Percentiles rank a stretch among this genome's conserved stretches.
Conservation (phyloP, 768 basidiomycete species). For the Lactarius evosmus region DNA sequence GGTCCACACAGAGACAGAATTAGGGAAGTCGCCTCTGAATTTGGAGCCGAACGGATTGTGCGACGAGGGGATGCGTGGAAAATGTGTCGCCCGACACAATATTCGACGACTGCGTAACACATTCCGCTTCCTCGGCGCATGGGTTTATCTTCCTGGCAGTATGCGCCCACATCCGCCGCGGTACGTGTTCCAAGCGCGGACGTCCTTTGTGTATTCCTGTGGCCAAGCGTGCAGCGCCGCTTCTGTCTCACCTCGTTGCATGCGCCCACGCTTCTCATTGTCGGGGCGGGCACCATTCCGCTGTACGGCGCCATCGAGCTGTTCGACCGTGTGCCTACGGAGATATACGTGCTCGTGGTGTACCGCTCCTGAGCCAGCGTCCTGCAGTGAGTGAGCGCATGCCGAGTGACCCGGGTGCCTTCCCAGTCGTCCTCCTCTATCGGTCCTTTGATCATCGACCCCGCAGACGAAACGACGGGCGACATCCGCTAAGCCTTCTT, state of each 20-base stretch:
- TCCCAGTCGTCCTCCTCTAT: slow-evolving; percentile 86
- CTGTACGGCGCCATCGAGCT: slow-evolving; percentile 84
- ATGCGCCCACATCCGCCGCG: slow-evolving; percentile 4
- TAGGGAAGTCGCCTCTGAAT: neutral
- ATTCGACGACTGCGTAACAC: slow-evolving; percentile 75
- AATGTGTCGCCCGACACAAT: slow-evolving; percentile 70
- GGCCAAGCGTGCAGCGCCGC: slow-evolving; percentile 68
- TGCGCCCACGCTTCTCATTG: slow-evolving; percentile 63
- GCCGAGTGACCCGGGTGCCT: neutral
- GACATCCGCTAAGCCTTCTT: slow-evolving; percentile 91
- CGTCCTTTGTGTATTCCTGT: slow-evolving; percentile 75
- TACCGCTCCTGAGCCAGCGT: slow-evolving; percentile 34
- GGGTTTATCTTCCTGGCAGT: slow-evolving; percentile 82
- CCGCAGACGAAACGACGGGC: slow-evolving; percentile 83
- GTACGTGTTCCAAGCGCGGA: slow-evolving; percentile 53
- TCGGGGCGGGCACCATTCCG: slow-evolving; percentile 63
- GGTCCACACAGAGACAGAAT: slow-evolving; percentile 11
- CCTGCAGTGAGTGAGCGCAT: neutral
- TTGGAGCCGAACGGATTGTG: slow-evolving; percentile 41
- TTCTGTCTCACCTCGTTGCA: slow-evolving; percentile 62
- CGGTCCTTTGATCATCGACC: slow-evolving; percentile 82
- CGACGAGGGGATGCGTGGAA: slow-evolving; percentile 64
- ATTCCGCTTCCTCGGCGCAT: slow-evolving; percentile 85
- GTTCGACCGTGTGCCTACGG: slow-evolving; percentile 64
- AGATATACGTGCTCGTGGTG: slow-evolving; percentile 81